These are phyloP conservation scores for Aquilaria yunnanensis DNA, from an alignment of 345 rosid genomes.

Conservation along the genomic window DNA sequence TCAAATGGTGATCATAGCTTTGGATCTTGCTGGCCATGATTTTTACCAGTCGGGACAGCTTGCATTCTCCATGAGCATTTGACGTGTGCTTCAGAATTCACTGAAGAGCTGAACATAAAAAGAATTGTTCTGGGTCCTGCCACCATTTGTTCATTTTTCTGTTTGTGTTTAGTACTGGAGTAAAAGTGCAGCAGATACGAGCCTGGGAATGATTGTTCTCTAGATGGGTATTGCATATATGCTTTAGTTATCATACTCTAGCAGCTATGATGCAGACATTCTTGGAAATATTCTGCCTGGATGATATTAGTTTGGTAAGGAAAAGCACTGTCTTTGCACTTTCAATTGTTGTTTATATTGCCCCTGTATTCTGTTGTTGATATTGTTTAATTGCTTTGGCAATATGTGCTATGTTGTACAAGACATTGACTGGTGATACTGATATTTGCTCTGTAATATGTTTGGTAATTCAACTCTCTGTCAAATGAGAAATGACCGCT, in stretches of 20 bases:
- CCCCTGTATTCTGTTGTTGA: conserved; percentile 14
- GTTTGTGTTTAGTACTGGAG: conserved; percentile 32
- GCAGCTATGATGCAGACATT: conserved; percentile 66
- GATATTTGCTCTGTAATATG: conserved; percentile 21
- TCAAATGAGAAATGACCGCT: conserved; percentile 3
- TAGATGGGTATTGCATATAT: conserved; percentile 50
- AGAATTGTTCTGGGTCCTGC: conserved; percentile 20
- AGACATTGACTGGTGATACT: conserved; percentile 14
- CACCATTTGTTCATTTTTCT: conserved; percentile 29
- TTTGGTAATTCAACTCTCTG: conserved; percentile 10
- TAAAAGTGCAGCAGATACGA: conserved; percentile 54
- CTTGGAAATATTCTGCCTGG: conserved; percentile 65
- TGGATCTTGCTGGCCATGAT: conserved; percentile 16
- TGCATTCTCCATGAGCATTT: conserved; percentile 28
- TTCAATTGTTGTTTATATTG: conserved; percentile 13
- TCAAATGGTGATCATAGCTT: conserved; percentile 13
- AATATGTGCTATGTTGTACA: conserved; percentile 20
- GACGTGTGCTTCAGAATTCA: conserved; percentile 25
- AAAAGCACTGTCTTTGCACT: conserved; percentile 31
- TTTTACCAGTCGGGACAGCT: conserved; percentile 13
- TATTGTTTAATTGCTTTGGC: conserved; percentile 17
- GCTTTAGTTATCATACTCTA: conserved; percentile 51
- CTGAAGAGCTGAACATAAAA: conserved; percentile 25
- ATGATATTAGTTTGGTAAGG: conserved; percentile 73
- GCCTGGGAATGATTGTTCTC: conserved; percentile 48